Conservation (phyloP, 768 basidiomycete genomes). For the Leccinum subgranulosum region DNA sequence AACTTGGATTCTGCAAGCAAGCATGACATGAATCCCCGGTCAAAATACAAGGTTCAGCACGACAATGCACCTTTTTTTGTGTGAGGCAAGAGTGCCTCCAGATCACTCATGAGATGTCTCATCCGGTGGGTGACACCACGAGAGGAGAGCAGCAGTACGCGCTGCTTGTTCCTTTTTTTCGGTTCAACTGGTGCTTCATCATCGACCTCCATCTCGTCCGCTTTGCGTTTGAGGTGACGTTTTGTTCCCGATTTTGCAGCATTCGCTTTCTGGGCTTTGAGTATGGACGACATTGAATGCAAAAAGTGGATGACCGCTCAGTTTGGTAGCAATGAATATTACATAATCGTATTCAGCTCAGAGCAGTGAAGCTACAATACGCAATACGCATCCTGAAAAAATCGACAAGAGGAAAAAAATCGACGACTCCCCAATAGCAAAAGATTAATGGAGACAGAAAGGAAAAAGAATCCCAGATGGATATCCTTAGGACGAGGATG, state of each 20-base stretch:
- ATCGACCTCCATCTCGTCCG: slow-evolving; percentile 60
- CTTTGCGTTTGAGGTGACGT: slow-evolving; percentile 59
- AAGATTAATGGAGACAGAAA: neutral
- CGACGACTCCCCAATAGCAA: slow-evolving; percentile 1
- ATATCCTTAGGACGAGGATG: slow-evolving; percentile 27
- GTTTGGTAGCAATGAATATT: slow-evolving; percentile 9
- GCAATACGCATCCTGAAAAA: slow-evolving; percentile 3
- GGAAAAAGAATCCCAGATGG: neutral
- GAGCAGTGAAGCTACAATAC: neutral
- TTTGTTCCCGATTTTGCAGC: slow-evolving; percentile 44
- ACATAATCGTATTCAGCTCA: slow-evolving; percentile 20
- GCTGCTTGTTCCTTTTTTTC: slow-evolving; percentile 88
- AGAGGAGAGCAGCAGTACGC: slow-evolving; percentile 89
- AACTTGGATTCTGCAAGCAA: slow-evolving; percentile 81
- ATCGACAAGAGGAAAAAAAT: neutral
- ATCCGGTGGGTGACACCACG: slow-evolving; percentile 94
- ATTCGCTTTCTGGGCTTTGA: slow-evolving; percentile 61
- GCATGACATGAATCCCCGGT: neutral
- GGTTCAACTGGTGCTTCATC: slow-evolving; percentile 37
- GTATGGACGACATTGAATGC: slow-evolving; percentile 55
- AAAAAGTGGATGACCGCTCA: neutral
- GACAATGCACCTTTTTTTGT: slow-evolving; percentile 84
- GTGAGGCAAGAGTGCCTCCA: slow-evolving; percentile 88
- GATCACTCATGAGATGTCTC: slow-evolving; percentile 95
- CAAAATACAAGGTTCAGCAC: neutral